Evolutionary conservation across 768 basidiomycete species (phyloP), one percentile per base, ranked within the genome.

Genomic region (Rhizopogon vesiculosus): DNA sequence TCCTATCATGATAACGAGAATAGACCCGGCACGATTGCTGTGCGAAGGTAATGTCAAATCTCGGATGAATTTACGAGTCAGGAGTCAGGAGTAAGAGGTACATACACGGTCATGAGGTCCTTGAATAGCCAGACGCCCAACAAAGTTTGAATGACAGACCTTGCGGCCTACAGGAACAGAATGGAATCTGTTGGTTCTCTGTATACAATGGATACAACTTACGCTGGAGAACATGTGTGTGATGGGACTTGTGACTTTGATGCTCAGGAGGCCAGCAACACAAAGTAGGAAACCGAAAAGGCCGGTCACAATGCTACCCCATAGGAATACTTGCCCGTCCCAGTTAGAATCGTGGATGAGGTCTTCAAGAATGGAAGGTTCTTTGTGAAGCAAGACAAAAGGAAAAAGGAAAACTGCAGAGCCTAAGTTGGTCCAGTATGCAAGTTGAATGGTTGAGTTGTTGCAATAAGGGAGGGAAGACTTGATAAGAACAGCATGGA

Each of bases 151-250:
- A 95, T 74, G 18, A 93, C 92, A 7, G 89, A 89, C 55, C 88
- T 79, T 7, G 87, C 87, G 29, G 91, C 87, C 90, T 88, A 59
- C 45, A 51, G 29, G 39, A 54, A 57, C 18, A 43, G 55, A 48
- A 44, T 53, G 42, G 53, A 42, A 59, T 8, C n/a, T 19, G 13
- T 56, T 50, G 51, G 54, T 45, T 22, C 28, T 29, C 16, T 46
- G 35, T 42, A 51, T 41, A 42, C 22, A 53, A 45, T 56, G 45
- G 61, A 40, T n/a, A 31, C 49, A 10, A 76, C 85, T 66, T 62
- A 89, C 87, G 59, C 80, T 86, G 15, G 85, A 85, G 71, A 92
- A 88, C 88, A 91, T 92, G 67, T 91, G 91, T 1, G 89, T 91
- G 53, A 93, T 79, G 5, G 90, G 90, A 55, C 85, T 87, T 15